A percentile compares a stretch with the other conserved stretches of the same genome.
phyloP scores from a whole-genome alignment of 78 protist genomes.

The Blattamonas nauphoetae region DNA sequence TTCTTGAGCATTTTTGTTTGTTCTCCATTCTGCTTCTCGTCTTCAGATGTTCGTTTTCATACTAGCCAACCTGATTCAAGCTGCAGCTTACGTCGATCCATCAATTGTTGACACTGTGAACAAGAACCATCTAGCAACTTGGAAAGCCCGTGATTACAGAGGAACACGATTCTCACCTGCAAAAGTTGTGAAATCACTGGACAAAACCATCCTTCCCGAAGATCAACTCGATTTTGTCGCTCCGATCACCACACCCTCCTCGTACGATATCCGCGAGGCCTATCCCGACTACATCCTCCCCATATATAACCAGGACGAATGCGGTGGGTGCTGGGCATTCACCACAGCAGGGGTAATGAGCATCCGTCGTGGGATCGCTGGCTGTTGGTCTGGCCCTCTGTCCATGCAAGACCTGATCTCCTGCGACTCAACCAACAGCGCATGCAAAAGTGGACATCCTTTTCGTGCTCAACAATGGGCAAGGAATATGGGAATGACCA shows the following conservation, averaged over 20 bases:
- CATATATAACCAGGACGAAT: conserved; percentile 18
- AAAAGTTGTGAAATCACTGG: neutral
- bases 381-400: neutral
- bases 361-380: neutral
- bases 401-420: conserved; percentile 24
- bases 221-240: neutral
- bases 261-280: neutral
- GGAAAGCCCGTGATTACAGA: neutral
- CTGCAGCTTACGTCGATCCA: no score
- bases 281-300: neutral
- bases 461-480: neutral
- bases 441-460: conserved; percentile 7
- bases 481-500: neutral
- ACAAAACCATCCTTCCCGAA: neutral
- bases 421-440: conserved; percentile 8
- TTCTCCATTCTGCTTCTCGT: no score
- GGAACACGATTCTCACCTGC: neutral
- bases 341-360: conserved; percentile 12
- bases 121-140: neutral
- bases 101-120: neutral
- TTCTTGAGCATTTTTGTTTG: no score
- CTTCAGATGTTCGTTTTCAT: no score
- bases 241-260: neutral
- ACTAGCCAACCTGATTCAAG: no score
- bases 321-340: conserved; percentile 46